phyloP scores from a whole-genome alignment of 2,329 filamentous ascomycete genomes.

The Fusarium buharicum region DNA sequence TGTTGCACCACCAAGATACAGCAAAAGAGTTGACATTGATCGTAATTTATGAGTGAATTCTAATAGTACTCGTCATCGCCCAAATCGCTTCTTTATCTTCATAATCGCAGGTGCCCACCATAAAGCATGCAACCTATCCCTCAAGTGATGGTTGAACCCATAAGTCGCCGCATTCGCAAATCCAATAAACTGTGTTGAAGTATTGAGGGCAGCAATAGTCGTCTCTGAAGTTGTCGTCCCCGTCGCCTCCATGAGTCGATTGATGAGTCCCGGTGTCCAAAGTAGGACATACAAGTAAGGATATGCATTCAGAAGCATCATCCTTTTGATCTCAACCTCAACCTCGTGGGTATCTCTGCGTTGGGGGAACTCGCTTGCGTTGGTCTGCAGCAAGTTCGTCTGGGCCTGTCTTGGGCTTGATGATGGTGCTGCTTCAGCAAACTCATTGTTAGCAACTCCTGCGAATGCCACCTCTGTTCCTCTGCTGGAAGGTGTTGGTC shows the following conservation, averaged over 20 bases:
- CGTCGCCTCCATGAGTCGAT: constrained; percentile 38
- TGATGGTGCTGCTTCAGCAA: constrained; percentile 3
- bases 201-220: constrained; percentile 27
- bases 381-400: constrained; percentile 27
- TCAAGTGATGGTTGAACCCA: constrained; percentile 41
- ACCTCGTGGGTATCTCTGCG: constrained; percentile 28
- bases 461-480: constrained; percentile 5
- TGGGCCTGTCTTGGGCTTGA: background rate
- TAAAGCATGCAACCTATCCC: constrained; percentile 29
- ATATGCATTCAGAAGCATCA: constrained; percentile 43
- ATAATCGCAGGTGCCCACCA: constrained; percentile 29
- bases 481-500: background rate
- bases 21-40: background rate
- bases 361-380: constrained; percentile 40
- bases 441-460: constrained; percentile 23
- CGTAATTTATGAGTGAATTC: background rate
- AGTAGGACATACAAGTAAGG: constrained; percentile 41
- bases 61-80: constrained; percentile 10
- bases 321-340: constrained; percentile 39
- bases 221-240: constrained; percentile 24
- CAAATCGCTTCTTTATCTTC: constrained; percentile 26
- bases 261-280: constrained; percentile 39
- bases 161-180: constrained; percentile 40
- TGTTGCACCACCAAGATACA: background rate
- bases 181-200: constrained; percentile 39